A percentile compares a stretch with the other conserved stretches of the same genome.
phyloP scores from a whole-genome alignment of 75 land plant genomes.

The Isoetes taiwanensis region DNA sequence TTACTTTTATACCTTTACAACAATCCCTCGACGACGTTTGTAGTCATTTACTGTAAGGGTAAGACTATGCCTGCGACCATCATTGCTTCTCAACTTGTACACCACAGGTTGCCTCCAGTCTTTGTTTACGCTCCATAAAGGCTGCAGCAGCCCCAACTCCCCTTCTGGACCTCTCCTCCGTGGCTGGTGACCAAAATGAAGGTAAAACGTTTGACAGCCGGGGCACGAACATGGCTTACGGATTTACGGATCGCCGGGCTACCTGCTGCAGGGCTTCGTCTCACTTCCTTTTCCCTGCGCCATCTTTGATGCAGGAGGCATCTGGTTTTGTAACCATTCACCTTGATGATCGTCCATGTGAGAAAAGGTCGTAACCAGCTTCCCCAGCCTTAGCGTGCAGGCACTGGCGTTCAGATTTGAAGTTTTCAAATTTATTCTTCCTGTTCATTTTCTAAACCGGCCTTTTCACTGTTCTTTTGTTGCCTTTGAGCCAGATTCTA shows the following conservation, averaged over 20 bases:
- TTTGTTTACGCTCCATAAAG: slow-evolving; percentile 69
- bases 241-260: too few relatives aligned
- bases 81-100: slow-evolving; percentile 48
- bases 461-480: slow-evolving; percentile 44
- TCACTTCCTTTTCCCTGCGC: too few relatives aligned
- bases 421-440: slow-evolving; percentile 73
- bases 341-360: slow-evolving; percentile 68
- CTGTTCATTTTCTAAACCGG: slow-evolving; percentile 74
- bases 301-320: slow-evolving; percentile 1
- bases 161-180: slow-evolving; percentile 66
- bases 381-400: slow-evolving; percentile 72
- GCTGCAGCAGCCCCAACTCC: slow-evolving; percentile 60
- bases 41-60: slow-evolving; percentile 84
- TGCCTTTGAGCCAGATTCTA: slow-evolving; percentile 38
- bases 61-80: slow-evolving; percentile 69
- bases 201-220: too few relatives aligned
- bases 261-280: too few relatives aligned
- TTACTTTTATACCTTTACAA: too few relatives aligned
- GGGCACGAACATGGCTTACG: slow-evolving; percentile 47
- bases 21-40: slow-evolving; percentile 88
- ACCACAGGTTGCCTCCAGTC: slow-evolving; percentile 68
- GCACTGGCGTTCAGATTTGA: slow-evolving; percentile 77
- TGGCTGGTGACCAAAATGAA: too few relatives aligned
- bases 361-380: slow-evolving; percentile 93
- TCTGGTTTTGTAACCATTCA: slow-evolving; percentile 12